Evolutionary conservation across 768 basidiomycete genomes (phyloP), one percentile per base, ranked within the genome.

Genomic region (Rhizopogon vulgaris): DNA sequence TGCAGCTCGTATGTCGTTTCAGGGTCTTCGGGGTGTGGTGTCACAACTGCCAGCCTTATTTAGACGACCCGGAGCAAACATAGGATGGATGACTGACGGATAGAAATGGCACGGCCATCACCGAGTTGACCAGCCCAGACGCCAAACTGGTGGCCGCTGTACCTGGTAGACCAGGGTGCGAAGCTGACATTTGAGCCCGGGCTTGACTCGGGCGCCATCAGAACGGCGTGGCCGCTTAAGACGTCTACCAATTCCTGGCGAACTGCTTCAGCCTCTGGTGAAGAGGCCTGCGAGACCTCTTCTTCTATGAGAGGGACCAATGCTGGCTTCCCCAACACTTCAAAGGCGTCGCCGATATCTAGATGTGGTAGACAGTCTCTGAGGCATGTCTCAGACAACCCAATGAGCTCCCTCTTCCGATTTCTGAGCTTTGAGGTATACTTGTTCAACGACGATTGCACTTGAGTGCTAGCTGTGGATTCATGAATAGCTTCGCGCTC

Each of bases 111-210:
- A 15, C 96, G 78, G 0, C 96, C 96, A 61, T 98, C 95, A 11
- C 96, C 96, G 4, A 99, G 76, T 64, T 97, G 96, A 24, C 94
- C 93, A 1, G 96, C 94, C 84, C 87, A 97, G 3, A 63, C 70
- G 0, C 92, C 91, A 60, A 93, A 94, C 59, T 93, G 90, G 62
- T 92, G 90, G 0, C 94, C 94, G 56, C 88, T 91, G 64, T 97
- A 98, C 14, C 93, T 77, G 28, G 93, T 75, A 4, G 89, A 85
- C 90, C 92, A 97, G 0, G 95, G 74, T 4, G 71, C 73, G 36
- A 70, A 69, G 52, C 70, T 68, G 10, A 30, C 9, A 18, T 11
- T 36, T 8, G 58, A 56, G 0, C 22, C 22, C 22, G 22, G 22
- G 22, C 67, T 61, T 11, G 63, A 63, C 27, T 61, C 62, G 17